These are phyloP conservation scores for Amanita pallidorosea DNA, from an alignment of 768 basidiomycete genomes.

Conservation along the genomic window DNA sequence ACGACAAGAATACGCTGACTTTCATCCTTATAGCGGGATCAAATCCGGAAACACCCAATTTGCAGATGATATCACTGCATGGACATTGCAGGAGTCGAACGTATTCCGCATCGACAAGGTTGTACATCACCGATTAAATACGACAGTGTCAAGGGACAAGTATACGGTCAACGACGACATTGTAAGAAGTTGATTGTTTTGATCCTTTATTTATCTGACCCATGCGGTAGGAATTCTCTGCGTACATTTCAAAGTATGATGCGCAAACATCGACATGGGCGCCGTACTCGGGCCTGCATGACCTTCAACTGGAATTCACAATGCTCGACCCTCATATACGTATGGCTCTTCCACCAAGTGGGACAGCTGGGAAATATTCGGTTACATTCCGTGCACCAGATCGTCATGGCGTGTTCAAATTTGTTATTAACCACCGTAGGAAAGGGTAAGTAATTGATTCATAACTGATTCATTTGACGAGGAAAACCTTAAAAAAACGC, in stretches of 20 bases:
- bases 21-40: constrained; percentile 30
- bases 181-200: constrained; percentile 29
- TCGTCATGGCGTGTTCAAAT: constrained; percentile 97
- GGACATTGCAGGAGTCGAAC: constrained; percentile 85
- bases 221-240: constrained; percentile 50
- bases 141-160: constrained; percentile 46
- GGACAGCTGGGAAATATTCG: constrained; percentile 57
- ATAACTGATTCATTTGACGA: constrained; percentile 1
- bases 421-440: constrained; percentile 84
- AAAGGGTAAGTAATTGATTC: constrained; percentile 52
- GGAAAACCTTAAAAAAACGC: not conserved
- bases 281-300: constrained; percentile 59
- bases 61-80: constrained; percentile 63
- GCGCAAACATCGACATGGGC: constrained; percentile 48
- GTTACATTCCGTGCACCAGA: constrained; percentile 88
- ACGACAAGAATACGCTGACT: not conserved
- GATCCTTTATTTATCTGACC: not conserved
- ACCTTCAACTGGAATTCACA: constrained; percentile 92
- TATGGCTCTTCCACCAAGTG: constrained; percentile 54
- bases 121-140: constrained; percentile 62
- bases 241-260: constrained; percentile 64
- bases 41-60: constrained; percentile 71
- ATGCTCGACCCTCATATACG: constrained; percentile 98
- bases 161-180: constrained; percentile 87
- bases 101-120: constrained; percentile 70